These are phyloP conservation scores for Beauveria brongniartii DNA, from an alignment of 2,329 filamentous ascomycete species.

Conservation along the genomic window DNA sequence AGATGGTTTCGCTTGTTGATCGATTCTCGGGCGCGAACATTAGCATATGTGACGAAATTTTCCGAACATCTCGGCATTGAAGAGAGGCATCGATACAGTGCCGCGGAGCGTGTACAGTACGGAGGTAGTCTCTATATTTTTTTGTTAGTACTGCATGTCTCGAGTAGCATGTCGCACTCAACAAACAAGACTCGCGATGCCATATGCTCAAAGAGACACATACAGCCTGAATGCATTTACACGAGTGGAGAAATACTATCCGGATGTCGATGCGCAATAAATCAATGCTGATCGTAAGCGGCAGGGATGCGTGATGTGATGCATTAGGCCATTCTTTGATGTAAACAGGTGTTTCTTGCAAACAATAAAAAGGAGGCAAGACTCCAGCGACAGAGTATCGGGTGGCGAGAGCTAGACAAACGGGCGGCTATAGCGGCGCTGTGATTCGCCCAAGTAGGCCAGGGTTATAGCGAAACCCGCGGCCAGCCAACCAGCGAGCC, in stretches of 20 bases:
- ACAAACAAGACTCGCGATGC: neutral
- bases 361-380: neutral
- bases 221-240: neutral
- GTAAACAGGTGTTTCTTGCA: neutral
- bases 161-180: neutral
- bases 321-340: neutral
- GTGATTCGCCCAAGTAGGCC: neutral
- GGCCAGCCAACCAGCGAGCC: neutral
- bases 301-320: neutral
- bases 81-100: no score
- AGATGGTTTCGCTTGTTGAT: no score
- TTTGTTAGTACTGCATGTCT: neutral
- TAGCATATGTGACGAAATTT: no score
- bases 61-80: no score
- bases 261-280: neutral
- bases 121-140: no score
- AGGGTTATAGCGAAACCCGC: neutral
- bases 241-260: neutral
- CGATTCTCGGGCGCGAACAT: no score
- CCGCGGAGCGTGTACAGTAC: no score
- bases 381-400: neutral
- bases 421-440: conserved; percentile 2
- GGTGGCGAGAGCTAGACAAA: conserved; percentile 6
- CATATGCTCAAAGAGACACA: neutral
- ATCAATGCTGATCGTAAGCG: neutral